Evolutionary conservation across 2,329 filamentous ascomycete genomes (phyloP).

Genomic region (Talaromyces albobiverticillius): DNA sequence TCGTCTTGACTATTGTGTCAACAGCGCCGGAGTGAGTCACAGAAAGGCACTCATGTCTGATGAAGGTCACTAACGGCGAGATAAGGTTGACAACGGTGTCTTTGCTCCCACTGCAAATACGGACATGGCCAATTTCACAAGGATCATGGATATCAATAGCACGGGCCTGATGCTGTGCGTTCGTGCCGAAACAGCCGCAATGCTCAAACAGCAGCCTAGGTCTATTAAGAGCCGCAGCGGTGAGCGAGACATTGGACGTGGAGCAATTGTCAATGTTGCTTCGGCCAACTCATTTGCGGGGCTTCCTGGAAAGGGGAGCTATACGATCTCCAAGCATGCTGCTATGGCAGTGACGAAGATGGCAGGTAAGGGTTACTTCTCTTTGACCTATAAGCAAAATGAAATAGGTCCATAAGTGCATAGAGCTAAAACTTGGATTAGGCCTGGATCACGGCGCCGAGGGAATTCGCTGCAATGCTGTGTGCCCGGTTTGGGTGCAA

Average conservation of each 20-base stretch:
- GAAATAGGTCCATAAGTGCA: no score
- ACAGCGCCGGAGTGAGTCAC: slow-evolving; percentile 3
- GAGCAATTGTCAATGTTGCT: slow-evolving; percentile 5
- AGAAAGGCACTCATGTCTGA: background rate
- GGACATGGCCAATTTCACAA: background rate
- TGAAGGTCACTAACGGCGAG: background rate
- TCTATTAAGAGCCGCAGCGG: background rate
- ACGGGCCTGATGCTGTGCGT: slow-evolving; percentile 3
- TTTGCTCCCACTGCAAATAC: background rate
- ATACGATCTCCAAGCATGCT: slow-evolving; percentile 7
- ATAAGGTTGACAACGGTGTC: slow-evolving; percentile 5
- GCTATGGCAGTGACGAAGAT: background rate
- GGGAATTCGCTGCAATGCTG: slow-evolving; percentile 5
- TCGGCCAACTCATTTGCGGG: slow-evolving; percentile 6
- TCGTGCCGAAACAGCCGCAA: slow-evolving; percentile 1
- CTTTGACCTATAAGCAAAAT: background rate
- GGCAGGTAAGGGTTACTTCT: background rate
- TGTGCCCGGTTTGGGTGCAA: background rate
- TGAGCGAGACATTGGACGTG: slow-evolving; percentile 4
- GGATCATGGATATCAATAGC: background rate
- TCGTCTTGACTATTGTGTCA: slow-evolving; percentile 6
- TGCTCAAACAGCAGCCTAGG: slow-evolving; percentile 1
- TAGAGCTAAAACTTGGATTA: background rate
- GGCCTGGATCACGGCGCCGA: background rate
- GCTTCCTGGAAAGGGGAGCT: slow-evolving; percentile 3